Percentiles rank a stretch among this genome's conserved stretches.
Evolutionary conservation across 202 grass and related monocot species (phyloP).

Genomic region (Elaeis oleifera): DNA sequence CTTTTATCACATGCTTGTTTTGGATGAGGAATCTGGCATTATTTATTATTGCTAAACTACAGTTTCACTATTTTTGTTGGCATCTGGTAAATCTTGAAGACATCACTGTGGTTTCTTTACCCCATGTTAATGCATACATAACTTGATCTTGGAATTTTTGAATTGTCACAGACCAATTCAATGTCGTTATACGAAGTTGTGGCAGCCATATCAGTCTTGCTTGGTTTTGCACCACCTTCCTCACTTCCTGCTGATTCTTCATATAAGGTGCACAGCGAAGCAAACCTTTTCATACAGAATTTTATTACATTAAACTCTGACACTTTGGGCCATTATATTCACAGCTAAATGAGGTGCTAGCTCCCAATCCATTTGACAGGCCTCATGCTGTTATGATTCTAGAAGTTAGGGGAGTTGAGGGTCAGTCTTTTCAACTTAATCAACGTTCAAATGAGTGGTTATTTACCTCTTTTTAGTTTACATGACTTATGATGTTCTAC

Average conservation of each 20-base stretch:
- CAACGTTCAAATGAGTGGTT: conserved; percentile 1
- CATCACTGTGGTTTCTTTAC: too few species aligned
- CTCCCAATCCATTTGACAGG: conserved; percentile 72
- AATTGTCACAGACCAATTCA: conserved; percentile 37
- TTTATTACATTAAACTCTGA: not conserved
- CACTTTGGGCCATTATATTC: conserved; percentile 20
- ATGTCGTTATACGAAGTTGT: conserved; percentile 59
- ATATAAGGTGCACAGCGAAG: conserved; percentile 39
- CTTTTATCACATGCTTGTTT: too few species aligned
- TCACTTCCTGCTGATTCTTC: conserved; percentile 45
- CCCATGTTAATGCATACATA: too few species aligned
- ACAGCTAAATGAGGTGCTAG: conserved; percentile 79
- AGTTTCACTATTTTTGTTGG: too few species aligned
- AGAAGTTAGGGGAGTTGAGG: conserved; percentile 55
- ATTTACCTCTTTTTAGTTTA: conserved; percentile 11
- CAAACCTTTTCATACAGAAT: not conserved
- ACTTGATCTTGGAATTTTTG: not conserved
- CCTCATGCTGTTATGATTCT: conserved; percentile 70
- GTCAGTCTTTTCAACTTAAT: conserved; percentile 24
- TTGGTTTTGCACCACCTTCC: conserved; percentile 64
- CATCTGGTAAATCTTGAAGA: too few species aligned
- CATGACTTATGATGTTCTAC: conserved; percentile 10
- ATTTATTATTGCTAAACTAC: too few species aligned
- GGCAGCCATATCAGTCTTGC: conserved; percentile 71
- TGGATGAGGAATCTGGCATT: too few species aligned